Evolutionary conservation across 441 rosid species (phyloP).

Genomic region (Mallotus repandus): DNA sequence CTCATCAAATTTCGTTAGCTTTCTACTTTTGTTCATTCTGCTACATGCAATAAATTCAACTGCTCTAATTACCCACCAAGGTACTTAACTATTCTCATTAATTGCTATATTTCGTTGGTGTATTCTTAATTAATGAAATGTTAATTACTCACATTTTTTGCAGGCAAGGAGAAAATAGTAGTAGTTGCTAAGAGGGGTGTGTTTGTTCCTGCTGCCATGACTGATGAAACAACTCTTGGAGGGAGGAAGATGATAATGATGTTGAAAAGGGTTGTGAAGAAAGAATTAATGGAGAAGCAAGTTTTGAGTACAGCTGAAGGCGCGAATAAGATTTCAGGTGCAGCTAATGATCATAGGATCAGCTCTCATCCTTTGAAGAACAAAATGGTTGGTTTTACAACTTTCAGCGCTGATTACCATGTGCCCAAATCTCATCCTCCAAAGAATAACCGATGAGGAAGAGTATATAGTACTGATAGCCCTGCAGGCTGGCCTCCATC

Average conservation of each 20-base stretch:
- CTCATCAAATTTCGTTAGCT: slow-evolving; percentile 19
- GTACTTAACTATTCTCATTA: slow-evolving; percentile 20
- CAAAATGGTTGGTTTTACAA: slow-evolving; percentile 34
- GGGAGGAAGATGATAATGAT: slow-evolving; percentile 32
- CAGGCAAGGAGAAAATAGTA: slow-evolving; percentile 11
- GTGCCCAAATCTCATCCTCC: slow-evolving; percentile 59
- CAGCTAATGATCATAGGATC: slow-evolving; percentile 23
- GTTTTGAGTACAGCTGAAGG: slow-evolving; percentile 13
- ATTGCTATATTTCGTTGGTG: not conserved
- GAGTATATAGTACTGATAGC: not conserved
- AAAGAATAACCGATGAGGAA: slow-evolving; percentile 39
- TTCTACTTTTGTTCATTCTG: slow-evolving; percentile 29
- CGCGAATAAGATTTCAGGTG: slow-evolving; percentile 30
- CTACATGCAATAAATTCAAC: slow-evolving; percentile 22
- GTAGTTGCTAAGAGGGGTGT: not conserved
- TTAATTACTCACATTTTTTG: not conserved
- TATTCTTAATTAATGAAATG: too few species aligned
- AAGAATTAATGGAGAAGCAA: not conserved
- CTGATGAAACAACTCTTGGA: slow-evolving; percentile 18
- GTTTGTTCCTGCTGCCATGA: not conserved
- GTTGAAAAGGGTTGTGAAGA: slow-evolving; percentile 13
- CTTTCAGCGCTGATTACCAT: slow-evolving; percentile 54
- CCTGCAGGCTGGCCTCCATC: too few species aligned
- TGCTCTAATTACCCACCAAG: slow-evolving; percentile 25
- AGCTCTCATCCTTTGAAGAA: slow-evolving; percentile 16